Evolutionary conservation across 768 basidiomycete genomes (phyloP).

Genomic region (Rhodotorula graminis): DNA sequence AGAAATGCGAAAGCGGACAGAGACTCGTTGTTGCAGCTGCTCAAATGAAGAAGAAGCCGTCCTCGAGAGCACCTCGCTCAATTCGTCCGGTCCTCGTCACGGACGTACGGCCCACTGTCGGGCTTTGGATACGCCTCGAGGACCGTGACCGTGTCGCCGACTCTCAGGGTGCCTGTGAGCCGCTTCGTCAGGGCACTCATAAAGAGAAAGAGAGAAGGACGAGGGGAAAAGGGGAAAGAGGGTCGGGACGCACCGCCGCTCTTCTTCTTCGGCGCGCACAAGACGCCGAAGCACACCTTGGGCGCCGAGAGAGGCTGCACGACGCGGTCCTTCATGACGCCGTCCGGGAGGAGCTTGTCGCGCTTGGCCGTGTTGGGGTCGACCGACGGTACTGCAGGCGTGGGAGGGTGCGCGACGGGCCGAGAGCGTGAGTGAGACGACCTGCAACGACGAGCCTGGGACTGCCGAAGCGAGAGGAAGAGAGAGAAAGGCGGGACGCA

Average conservation of each 20-base stretch:
- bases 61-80: no score
- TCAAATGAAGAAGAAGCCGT: no score
- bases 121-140: slow-evolving; percentile 14
- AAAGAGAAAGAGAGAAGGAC: no score
- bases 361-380: slow-evolving; percentile 23
- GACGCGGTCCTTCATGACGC: slow-evolving; percentile 25
- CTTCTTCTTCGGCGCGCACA: slow-evolving; percentile 12
- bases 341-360: slow-evolving; percentile 28
- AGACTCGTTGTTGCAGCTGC: no score
- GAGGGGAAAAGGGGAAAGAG: not conserved
- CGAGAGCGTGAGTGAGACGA: no score
- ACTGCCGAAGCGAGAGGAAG: not conserved
- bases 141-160: slow-evolving; percentile 9
- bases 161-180: not conserved
- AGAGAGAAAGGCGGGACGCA: not conserved
- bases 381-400: slow-evolving; percentile 18
- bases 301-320: not conserved
- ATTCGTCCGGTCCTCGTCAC: slow-evolving; percentile 9
- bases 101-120: not conserved
- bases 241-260: not conserved
- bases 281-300: slow-evolving; percentile 30
- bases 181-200: no score
- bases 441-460: no score
- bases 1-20: no score
- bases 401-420: not conserved